A percentile compares a stretch with the other conserved stretches of the same genome.
Evolutionary conservation across 208 protist genomes (phyloP).

Genomic region (Endotrypanum monterogeii): DNA sequence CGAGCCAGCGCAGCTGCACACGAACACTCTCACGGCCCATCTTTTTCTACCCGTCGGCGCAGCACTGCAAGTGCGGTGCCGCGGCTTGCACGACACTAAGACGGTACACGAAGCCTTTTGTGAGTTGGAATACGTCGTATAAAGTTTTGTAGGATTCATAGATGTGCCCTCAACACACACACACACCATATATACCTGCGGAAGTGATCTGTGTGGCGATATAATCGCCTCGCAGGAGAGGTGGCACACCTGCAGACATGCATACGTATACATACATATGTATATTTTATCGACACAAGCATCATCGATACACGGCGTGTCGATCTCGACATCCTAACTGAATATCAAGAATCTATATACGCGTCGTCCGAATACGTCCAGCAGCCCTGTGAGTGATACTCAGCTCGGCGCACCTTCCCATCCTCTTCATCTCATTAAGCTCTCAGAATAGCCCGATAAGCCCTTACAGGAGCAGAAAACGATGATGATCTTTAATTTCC

Average conservation of each 20-base stretch:
- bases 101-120: slow-evolving; percentile 50
- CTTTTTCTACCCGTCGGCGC: slow-evolving; percentile 46
- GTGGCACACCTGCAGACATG: neutral
- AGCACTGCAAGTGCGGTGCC: slow-evolving; percentile 47
- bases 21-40: slow-evolving; percentile 48
- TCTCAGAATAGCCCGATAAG: neutral
- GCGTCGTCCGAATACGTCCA: neutral
- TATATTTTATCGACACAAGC: neutral
- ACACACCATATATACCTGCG: neutral
- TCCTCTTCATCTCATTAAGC: neutral
- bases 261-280: too few species aligned
- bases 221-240: neutral
- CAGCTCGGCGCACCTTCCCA: too few species aligned
- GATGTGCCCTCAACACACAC: neutral
- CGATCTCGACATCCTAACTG: neutral
- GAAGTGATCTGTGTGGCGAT: neutral
- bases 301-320: neutral
- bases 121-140: slow-evolving; percentile 60
- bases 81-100: slow-evolving; percentile 28
- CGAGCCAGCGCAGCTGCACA: slow-evolving; percentile 33
- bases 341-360: neutral
- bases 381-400: neutral
- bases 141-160: neutral
- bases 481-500: neutral
- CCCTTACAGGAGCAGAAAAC: neutral